Conservation (phyloP, 139 green algal species). For the Chlamydomonas urium region DNA sequence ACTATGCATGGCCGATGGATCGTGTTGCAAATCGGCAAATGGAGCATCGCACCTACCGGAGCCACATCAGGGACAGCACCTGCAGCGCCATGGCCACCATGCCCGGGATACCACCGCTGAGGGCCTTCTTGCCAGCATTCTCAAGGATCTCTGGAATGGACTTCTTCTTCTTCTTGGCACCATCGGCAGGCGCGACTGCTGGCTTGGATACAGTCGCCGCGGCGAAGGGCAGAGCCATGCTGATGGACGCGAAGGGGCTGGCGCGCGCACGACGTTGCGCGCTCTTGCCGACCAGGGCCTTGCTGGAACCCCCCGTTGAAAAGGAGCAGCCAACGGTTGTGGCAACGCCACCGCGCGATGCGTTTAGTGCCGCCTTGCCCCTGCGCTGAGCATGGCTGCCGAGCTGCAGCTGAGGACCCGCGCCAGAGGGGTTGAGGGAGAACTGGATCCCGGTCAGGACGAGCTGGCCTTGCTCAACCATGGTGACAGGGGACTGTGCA, state of each 20-base stretch:
- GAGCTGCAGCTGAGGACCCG: too few species aligned
- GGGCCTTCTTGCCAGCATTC: slow-evolving; percentile 61
- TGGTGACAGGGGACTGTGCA: too few species aligned
- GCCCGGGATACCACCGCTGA: slow-evolving; percentile 80
- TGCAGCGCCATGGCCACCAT: slow-evolving; percentile 76
- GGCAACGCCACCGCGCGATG: too few species aligned
- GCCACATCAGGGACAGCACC: slow-evolving; percentile 79
- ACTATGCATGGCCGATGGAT: too few species aligned
- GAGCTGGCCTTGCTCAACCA: too few species aligned
- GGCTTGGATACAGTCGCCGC: slow-evolving; percentile 6
- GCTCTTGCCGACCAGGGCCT: neutral
- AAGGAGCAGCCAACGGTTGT: slow-evolving; percentile 6
- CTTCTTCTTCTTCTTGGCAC: slow-evolving; percentile 39
- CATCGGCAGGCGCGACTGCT: neutral
- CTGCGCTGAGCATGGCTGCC: too few species aligned
- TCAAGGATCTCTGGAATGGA: slow-evolving; percentile 46
- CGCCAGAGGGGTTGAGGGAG: too few species aligned
- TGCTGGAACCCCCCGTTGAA: slow-evolving; percentile 4
- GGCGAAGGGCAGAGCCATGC: slow-evolving; percentile 12
- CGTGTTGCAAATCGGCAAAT: too few species aligned
- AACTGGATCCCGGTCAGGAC: too few species aligned
- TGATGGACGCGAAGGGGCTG: slow-evolving; percentile 16
- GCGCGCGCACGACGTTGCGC: neutral
- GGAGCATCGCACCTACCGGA: slow-evolving; percentile 40
- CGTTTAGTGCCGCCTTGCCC: too few species aligned